phyloP scores from a whole-genome alignment of 2,329 filamentous ascomycete species.

The Cladosporium halotolerans region DNA sequence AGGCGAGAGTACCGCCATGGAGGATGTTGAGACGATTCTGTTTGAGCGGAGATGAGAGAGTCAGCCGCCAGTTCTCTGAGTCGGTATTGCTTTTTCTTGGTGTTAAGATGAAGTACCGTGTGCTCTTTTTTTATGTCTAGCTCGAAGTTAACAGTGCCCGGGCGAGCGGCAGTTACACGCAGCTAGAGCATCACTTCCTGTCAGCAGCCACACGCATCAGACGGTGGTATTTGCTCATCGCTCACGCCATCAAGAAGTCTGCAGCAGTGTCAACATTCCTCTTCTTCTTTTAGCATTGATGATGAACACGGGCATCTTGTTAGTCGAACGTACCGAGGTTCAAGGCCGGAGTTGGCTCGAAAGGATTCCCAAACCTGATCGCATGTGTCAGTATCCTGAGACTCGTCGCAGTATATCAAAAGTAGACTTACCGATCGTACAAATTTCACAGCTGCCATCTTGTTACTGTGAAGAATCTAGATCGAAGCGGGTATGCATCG shows the following conservation, averaged over 20 bases:
- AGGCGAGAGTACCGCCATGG: constrained; percentile 73
- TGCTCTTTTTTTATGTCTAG: constrained; percentile 68
- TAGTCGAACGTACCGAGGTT: constrained; percentile 63
- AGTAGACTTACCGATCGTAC: constrained; percentile 27
- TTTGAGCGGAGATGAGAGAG: not conserved
- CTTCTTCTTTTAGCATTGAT: not conserved
- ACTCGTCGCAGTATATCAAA: not conserved
- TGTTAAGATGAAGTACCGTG: constrained; percentile 49
- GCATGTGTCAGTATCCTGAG: constrained; percentile 18
- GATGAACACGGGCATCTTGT: not conserved
- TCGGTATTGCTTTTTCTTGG: not conserved
- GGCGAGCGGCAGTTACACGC: constrained; percentile 56
- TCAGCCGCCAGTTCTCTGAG: constrained; percentile 15
- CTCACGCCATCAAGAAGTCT: constrained; percentile 40
- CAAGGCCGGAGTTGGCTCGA: constrained; percentile 75
- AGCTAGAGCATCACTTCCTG: constrained; percentile 45
- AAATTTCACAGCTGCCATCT: constrained; percentile 17
- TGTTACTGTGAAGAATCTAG: not conserved
- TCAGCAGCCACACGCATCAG: not conserved
- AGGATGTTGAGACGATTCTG: constrained; percentile 72
- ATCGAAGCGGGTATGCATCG: too few relatives aligned
- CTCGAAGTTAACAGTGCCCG: constrained; percentile 69
- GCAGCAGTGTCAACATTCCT: not conserved
- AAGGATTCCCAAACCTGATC: constrained; percentile 77
- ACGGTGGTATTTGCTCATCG: not conserved